phyloP scores from a whole-genome alignment of 2,329 filamentous ascomycete genomes.

The Claviceps citrina region DNA sequence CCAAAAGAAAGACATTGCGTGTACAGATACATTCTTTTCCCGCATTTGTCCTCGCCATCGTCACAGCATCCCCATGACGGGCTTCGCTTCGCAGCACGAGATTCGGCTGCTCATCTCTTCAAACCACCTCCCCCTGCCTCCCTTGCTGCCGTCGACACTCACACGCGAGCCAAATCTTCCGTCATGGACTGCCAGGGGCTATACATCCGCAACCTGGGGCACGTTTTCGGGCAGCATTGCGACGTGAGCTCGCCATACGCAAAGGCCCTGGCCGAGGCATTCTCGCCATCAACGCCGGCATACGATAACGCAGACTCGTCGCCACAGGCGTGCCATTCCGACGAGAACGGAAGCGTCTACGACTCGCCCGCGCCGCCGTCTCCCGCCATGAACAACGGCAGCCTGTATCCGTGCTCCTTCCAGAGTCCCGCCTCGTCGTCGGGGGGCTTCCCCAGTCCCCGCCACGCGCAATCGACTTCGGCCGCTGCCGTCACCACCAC shows the following conservation, averaged over 20 bases:
- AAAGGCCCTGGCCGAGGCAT: constrained; percentile 3
- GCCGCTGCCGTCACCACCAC: too few relatives aligned
- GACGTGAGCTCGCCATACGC: neutral
- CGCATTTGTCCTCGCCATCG: neutral
- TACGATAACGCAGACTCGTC: constrained; percentile 2
- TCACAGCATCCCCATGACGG: neutral
- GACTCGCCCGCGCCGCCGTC: constrained; percentile 1
- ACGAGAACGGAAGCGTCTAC: neutral
- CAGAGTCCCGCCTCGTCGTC: constrained; percentile 3
- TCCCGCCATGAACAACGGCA: neutral
- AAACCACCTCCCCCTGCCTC: too few relatives aligned
- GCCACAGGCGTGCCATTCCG: constrained; percentile 1
- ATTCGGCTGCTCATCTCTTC: neutral
- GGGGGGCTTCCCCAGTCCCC: constrained; percentile 2
- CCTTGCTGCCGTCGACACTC: neutral
- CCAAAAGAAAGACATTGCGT: too few relatives aligned
- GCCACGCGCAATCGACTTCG: constrained; percentile 4
- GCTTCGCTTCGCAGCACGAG: neutral
- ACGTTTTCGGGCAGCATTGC: neutral
- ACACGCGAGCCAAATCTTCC: neutral
- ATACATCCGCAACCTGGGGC: neutral
- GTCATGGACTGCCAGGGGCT: neutral
- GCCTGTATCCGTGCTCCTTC: neutral
- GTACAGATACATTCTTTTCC: neutral
- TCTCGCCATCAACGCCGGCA: neutral